Conservation (phyloP, 2,329 filamentous ascomycete genomes). For the Apiospora koreana region DNA sequence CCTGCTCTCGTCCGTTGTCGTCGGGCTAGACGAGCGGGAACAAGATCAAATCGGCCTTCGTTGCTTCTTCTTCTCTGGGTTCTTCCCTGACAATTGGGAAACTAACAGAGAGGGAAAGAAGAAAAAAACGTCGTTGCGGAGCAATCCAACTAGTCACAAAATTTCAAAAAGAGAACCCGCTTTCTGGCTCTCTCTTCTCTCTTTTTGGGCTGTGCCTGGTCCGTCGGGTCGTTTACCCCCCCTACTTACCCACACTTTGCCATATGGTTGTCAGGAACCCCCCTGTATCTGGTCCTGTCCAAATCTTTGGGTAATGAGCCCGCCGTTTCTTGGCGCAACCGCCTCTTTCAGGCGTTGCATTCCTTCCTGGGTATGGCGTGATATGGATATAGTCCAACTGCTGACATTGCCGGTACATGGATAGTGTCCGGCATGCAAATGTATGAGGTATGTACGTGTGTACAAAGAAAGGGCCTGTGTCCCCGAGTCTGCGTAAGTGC, state of each 20-base stretch:
- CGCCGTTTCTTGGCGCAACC: neutral
- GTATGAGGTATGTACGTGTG: neutral
- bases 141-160: neutral
- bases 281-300: neutral
- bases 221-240: too few relatives aligned
- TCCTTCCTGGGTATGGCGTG: neutral
- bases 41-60: neutral
- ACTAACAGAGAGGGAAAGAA: neutral
- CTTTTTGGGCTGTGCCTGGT: too few relatives aligned
- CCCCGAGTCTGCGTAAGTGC: neutral
- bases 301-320: constrained; percentile 8
- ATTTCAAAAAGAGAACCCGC: neutral
- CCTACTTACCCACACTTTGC: neutral
- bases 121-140: neutral
- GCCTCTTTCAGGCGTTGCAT: neutral
- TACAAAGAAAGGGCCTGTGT: neutral
- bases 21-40: neutral
- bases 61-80: neutral
- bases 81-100: neutral
- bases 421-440: neutral
- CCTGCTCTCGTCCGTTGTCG: neutral
- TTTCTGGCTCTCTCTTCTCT: neutral
- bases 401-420: neutral
- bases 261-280: neutral
- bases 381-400: neutral